Conservation (phyloP, 495 filamentous ascomycete species). For the Parathielavia appendiculata region DNA sequence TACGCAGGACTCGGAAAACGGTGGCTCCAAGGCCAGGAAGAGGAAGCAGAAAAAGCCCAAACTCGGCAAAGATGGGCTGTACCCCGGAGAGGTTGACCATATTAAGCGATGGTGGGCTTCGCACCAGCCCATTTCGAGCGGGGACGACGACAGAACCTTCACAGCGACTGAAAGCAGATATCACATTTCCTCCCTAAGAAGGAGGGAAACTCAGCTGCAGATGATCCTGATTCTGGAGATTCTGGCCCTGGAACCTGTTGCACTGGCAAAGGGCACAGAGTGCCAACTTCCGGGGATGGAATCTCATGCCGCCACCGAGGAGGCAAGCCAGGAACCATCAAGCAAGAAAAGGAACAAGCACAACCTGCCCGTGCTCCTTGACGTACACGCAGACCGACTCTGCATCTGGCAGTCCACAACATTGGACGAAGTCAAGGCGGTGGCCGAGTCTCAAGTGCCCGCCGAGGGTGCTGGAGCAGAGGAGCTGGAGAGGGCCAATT, state of each 20-base stretch:
- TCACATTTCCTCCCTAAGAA: constrained; percentile 60
- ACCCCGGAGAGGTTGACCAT: constrained; percentile 67
- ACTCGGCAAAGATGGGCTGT: constrained; percentile 70
- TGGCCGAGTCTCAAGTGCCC: constrained; percentile 44
- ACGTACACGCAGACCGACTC: constrained; percentile 81
- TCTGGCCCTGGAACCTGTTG: constrained; percentile 62
- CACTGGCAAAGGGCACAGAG: constrained; percentile 37
- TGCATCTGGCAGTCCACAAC: constrained; percentile 95
- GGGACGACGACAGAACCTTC: constrained; percentile 34
- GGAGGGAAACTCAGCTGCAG: constrained; percentile 81
- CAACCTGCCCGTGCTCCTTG: constrained; percentile 56
- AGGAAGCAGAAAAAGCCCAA: constrained; percentile 66
- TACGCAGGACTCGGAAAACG: constrained; percentile 57
- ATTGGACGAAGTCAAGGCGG: constrained; percentile 48
- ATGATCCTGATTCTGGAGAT: constrained; percentile 87
- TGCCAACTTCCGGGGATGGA: constrained; percentile 39
- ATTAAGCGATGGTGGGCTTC: constrained; percentile 74
- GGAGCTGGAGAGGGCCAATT: constrained; percentile 29
- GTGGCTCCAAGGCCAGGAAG: constrained; percentile 44
- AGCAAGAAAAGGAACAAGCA: constrained; percentile 40
- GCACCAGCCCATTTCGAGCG: constrained; percentile 36
- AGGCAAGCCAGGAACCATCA: constrained; percentile 23
- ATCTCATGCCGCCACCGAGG: constrained; percentile 21
- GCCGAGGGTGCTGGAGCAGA: constrained; percentile 29
- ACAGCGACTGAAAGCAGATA: constrained; percentile 46